These are phyloP conservation scores for Citrullus colocynthis DNA, from an alignment of 306 rosid species.

Conservation along the genomic window DNA sequence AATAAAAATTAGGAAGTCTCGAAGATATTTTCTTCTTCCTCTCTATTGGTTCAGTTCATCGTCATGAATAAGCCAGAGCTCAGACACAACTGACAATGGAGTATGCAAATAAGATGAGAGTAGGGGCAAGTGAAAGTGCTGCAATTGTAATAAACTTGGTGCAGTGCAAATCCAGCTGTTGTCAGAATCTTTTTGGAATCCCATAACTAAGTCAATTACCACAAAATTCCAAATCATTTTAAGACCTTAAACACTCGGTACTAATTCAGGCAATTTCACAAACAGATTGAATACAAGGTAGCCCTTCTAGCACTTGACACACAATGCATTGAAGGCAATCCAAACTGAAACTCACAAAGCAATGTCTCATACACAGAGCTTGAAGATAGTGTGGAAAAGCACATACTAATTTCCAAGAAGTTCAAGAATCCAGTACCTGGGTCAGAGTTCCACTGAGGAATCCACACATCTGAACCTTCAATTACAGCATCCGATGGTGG, in stretches of 20 bases:
- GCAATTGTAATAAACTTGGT: conserved; percentile 2
- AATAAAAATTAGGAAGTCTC: not conserved
- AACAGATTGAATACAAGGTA: not conserved
- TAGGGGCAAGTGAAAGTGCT: not conserved
- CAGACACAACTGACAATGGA: not conserved
- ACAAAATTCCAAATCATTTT: not conserved
- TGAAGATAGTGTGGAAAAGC: not conserved
- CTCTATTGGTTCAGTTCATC: not conserved
- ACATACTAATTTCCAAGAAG: not conserved
- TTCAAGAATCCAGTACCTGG: conserved; percentile 23
- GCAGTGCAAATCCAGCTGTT: not conserved
- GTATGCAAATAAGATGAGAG: not conserved
- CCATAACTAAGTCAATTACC: not conserved
- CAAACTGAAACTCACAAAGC: not conserved
- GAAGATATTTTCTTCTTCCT: not conserved
- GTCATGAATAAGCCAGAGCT: not conserved
- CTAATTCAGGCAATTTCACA: not conserved
- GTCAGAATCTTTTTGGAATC: not conserved
- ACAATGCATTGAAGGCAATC: not conserved
- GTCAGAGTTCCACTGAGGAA: conserved; percentile 13
- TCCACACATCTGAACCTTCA: conserved; percentile 16
- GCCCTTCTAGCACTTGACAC: not conserved
- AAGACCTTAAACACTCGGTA: not conserved
- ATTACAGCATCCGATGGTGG: conserved; percentile 59
- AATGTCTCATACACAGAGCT: not conserved